phyloP scores from a whole-genome alignment of 108 stramenopile genomes.

The Discostella pseudostelligera region DNA sequence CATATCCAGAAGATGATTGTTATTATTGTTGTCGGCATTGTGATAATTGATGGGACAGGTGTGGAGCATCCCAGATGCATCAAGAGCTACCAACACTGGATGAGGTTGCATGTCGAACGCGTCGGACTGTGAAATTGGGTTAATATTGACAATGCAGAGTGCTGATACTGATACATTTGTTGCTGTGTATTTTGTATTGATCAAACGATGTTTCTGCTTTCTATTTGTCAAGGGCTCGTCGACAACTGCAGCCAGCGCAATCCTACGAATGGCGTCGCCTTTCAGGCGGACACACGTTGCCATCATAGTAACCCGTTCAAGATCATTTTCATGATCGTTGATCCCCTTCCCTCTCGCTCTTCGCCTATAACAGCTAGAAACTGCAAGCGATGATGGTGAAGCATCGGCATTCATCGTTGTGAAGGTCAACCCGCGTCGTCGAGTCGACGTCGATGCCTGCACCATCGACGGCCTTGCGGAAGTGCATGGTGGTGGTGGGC shows the following conservation, averaged over 20 bases:
- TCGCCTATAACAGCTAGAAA: not conserved
- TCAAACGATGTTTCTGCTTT: not conserved
- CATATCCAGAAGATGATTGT: slow-evolving; percentile 19
- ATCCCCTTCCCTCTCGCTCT: not conserved
- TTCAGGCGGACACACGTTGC: slow-evolving; percentile 18
- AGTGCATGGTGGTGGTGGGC: slow-evolving; percentile 10
- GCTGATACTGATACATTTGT: slow-evolving; percentile 7
- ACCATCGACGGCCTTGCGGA: not conserved
- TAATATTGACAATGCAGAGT: slow-evolving; percentile 16
- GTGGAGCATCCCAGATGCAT: slow-evolving; percentile 18
- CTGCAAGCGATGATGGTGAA: slow-evolving; percentile 6
- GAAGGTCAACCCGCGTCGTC: slow-evolving; percentile 9
- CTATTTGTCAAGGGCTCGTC: not conserved
- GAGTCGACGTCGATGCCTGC: slow-evolving; percentile 1
- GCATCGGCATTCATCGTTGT: not conserved
- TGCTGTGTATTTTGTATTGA: slow-evolving; percentile 18
- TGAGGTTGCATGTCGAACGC: not conserved
- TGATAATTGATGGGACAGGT: slow-evolving; percentile 12
- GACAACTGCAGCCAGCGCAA: slow-evolving; percentile 23
- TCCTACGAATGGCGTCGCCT: slow-evolving; percentile 10
- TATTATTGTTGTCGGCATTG: not conserved
- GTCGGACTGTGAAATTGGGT: not conserved
- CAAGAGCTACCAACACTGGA: slow-evolving; percentile 24
- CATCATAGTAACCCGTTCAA: slow-evolving; percentile 21
- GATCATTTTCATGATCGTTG: not conserved